Evolutionary conservation across 169 alveolate species (phyloP), one percentile per base, ranked within the genome.

Genomic region (Plasmodium knowlesi): DNA sequence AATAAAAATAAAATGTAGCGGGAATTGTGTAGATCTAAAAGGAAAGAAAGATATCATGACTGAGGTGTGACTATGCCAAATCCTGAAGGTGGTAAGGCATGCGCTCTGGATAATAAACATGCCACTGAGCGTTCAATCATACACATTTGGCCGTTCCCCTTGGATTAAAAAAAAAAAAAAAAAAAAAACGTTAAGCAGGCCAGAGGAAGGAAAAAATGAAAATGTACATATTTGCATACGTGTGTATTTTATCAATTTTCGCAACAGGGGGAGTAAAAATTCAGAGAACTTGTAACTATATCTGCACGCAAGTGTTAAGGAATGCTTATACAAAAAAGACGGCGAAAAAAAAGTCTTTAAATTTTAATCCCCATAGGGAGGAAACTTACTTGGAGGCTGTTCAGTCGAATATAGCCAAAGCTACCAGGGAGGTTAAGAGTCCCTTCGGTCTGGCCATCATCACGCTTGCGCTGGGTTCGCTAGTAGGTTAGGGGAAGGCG

Each of bases 381-480:
- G 70, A 73, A 85, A 85, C n/a, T 3, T 85, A 85, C 73, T 50
- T 85, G 32, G 67, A 85, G 34, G 53, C 78, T 28, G 8, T 61
- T 12, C 93, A 85, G 39, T 72, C 74, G 32, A 50, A 37, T 37
- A 85, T 85, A 73, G 25, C 71, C 10, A 50, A 74, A 5, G 34
- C 78, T 16, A 22, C 30, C 61, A 85, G 78, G n/a, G 61, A 41
- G 25, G 79, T 85, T 37, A 85, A 85, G 61, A 61, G 19, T 19
- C 53, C 84, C 10, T 46, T n/a, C 61, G 50, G 34, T 22, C 22
- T 85, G 12, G 78, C 85, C 30, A 19, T 74, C 16, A 76, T 37
- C 5, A 28, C 78, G 19, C 61, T 85, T 73, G 82, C 93, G n/a
- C 39, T 85, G 54, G 57, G 85, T 30, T 85, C 93, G 25, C 37